Base-by-base conservation (phyloP, 78 protist genomes). In the Emiliania huxleyi region DNA sequence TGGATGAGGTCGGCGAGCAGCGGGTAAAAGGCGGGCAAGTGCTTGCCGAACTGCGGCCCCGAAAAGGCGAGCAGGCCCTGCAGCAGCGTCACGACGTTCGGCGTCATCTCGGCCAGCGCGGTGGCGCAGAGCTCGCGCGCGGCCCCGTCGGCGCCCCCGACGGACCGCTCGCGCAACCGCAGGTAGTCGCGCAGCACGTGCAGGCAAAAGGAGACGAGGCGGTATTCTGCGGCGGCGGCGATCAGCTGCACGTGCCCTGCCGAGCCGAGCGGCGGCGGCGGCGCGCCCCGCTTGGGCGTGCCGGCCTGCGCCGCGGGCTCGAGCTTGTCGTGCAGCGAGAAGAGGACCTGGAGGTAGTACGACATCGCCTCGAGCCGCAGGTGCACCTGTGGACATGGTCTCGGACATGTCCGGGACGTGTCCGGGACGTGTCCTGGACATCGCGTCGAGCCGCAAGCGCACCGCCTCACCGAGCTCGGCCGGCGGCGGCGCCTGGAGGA, bases 191-290 rank as follows among this genome's bases (percentile, higher is more conserved):
- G 85, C 85, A 77, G 1, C 48, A 77, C 85, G 85, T 35, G 48
- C 33, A 77, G 85, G 8, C 48, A 77, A 19, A 77, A 77, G 23
- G 85, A 77, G 33, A 77, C 46, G 85, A 77, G 85, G 29, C 85
- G 44, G 85, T 77, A 77, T 48, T 77, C 85, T 2, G 46, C 85
- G 6, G 85, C 85, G 8, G 85, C 44, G 35, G 48, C 85, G 46
- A 77, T 77, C 46, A 77, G 85, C 29, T 40, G 22, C 33, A 40
- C 23, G 85, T 77, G 85, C 75, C 12, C 75, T 5, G 11, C 29
- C 75, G 85, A 77, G 42, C 85, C 85, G 19, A 77, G 85, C 25
- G 85, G 48, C 33, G 85, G 85, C 46, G 85, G 46, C 29, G 44
- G 48, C 25, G 44, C 46, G 35, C 6, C 23, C 33, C 29, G 6